Evolutionary conservation across 2,329 filamentous ascomycete genomes (phyloP).

Genomic region (Xenosphaeropsis pyriputrescens): DNA sequence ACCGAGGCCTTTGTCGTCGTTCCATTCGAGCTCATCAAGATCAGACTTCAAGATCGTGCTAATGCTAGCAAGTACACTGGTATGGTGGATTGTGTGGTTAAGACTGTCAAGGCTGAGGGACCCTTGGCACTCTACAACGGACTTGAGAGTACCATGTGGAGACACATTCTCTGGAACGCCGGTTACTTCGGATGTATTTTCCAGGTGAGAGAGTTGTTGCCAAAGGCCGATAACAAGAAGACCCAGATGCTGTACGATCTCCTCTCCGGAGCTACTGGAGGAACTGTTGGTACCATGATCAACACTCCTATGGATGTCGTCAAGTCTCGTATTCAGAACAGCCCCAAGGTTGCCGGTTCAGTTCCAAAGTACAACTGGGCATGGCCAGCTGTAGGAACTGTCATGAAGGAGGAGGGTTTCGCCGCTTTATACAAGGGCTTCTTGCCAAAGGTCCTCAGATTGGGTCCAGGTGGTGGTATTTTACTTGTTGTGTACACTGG

Average conservation of each 20-base stretch:
- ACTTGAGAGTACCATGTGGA: conserved; percentile 91
- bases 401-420: conserved; percentile 89
- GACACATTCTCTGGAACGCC: conserved; percentile 86
- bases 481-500: conserved; percentile 77
- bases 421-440: conserved; percentile 93
- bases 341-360: conserved; percentile 63
- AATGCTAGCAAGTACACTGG: conserved; percentile 79
- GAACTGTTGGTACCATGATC: conserved; percentile 77
- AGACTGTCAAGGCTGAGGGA: conserved; percentile 76
- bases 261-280: conserved; percentile 73
- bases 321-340: conserved; percentile 97
- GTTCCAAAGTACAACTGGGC: conserved; percentile 98
- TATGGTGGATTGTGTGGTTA: conserved; percentile 64
- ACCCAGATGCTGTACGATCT: conserved; percentile 78
- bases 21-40: conserved; percentile 97
- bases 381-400: conserved; percentile 70
- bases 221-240: conserved; percentile 65
- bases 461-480: conserved; percentile 51
- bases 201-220: conserved; percentile 79
- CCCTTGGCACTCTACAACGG: conserved; percentile 88
- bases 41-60: conserved; percentile 89
- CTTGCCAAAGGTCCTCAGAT: conserved; percentile 78
- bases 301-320: conserved; percentile 97
- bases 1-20: conserved; percentile 96
- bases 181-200: conserved; percentile 98